Conservation (phyloP, 1,139 yeast genomes). For the Spathaspora jeffriesii region DNA sequence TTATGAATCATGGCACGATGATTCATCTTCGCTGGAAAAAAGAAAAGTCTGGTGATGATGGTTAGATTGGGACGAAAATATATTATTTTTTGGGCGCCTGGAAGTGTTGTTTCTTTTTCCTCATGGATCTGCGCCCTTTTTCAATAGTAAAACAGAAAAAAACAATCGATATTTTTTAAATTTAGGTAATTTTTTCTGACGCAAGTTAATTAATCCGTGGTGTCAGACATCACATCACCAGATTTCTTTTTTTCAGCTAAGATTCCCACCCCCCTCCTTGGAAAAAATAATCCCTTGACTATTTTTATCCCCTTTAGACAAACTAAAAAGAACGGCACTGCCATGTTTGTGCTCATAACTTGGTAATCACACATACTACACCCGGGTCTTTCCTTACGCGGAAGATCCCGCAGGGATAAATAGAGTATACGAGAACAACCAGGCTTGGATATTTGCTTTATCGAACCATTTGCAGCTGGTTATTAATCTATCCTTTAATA, state of each 20-base stretch:
- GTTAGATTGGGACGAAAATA: not conserved
- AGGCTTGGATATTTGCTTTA: no score
- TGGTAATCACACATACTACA: not conserved
- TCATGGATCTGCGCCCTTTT: not conserved
- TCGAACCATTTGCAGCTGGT: no score
- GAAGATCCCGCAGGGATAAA: not conserved
- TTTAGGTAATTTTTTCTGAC: not conserved
- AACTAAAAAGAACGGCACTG: not conserved
- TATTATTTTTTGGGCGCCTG: not conserved
- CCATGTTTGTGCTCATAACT: not conserved
- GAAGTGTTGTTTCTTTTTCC: not conserved
- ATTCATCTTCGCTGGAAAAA: not conserved
- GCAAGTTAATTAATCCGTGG: not conserved
- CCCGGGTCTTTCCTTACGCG: not conserved
- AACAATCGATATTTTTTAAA: no score
- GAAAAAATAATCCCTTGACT: not conserved
- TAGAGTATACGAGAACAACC: no score
- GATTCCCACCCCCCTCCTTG: not conserved
- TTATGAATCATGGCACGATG: not conserved
- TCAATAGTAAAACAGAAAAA: no score
- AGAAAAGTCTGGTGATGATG: slow-evolving; percentile 4
- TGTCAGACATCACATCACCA: not conserved
- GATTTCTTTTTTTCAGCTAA: not conserved
- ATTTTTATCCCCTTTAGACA: not conserved
- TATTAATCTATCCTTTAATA: no score